phyloP scores from a whole-genome alignment of 371 early-diverging fungal genomes.

The Mucor velutinosus region DNA sequence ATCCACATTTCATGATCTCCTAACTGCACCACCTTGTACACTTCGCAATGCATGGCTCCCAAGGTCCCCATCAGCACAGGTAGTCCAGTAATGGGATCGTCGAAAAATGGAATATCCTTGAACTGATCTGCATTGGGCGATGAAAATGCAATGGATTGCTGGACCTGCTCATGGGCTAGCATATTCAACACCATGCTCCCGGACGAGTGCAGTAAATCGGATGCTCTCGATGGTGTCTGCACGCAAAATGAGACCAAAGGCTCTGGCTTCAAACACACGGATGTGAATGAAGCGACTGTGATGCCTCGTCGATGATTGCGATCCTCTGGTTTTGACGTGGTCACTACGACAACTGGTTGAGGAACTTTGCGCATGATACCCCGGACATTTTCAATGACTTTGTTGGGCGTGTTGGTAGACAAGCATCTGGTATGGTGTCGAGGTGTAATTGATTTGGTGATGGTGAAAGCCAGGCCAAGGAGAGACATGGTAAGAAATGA shows the following conservation, averaged over 20 bases:
- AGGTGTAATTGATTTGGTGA: not conserved
- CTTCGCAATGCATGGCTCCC: constrained; percentile 66
- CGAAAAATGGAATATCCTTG: constrained; percentile 56
- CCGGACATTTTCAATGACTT: constrained; percentile 51
- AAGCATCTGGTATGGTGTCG: not conserved
- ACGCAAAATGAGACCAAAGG: constrained; percentile 71
- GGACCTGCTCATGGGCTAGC: constrained; percentile 57
- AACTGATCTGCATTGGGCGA: constrained; percentile 60
- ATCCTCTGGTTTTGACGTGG: constrained; percentile 48
- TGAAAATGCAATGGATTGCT: constrained; percentile 66
- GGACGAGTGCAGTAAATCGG: constrained; percentile 55
- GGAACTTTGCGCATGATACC: constrained; percentile 68
- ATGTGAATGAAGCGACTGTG: constrained; percentile 72
- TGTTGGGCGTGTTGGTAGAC: constrained; percentile 5
- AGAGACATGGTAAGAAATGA: not conserved
- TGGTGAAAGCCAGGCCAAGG: not conserved
- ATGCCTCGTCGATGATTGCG: constrained; percentile 58
- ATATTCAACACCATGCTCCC: constrained; percentile 69
- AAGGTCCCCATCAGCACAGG: constrained; percentile 66
- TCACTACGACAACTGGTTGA: constrained; percentile 64
- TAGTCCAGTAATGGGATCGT: constrained; percentile 53
- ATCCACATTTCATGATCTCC: constrained; percentile 78
- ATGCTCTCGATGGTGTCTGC: constrained; percentile 65
- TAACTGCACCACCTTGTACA: constrained; percentile 46
- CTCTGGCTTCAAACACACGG: constrained; percentile 66